Base-by-base conservation (phyloP, 1,284 basidiomycete species). In the Tilletia horrida region DNA sequence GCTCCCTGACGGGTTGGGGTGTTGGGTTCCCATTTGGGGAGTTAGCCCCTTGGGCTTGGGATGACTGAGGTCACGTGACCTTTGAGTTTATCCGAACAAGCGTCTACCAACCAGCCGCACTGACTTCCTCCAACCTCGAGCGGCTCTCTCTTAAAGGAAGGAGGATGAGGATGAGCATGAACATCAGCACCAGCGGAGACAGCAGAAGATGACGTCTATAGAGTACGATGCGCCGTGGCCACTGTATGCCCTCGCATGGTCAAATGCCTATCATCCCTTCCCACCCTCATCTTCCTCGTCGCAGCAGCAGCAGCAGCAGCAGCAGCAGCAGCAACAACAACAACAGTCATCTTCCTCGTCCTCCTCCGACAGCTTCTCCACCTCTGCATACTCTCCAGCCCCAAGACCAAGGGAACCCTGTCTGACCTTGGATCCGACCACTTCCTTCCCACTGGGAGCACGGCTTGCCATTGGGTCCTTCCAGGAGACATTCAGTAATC, bases 391-490 rank as follows among this genome's bases (percentile, higher is more conserved):
- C 29, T 18, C n/a, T 16, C 50, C 50, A 7, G 14, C 27, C 9
- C 55, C 55, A 25, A 25, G 29, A 9, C 14, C 13, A 21, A 11
- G 55, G 9, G 55, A 59, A 9, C 55, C 55, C 3, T 59, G 29
- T 29, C 55, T 59, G 25, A 59, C 70, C 9, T 64, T 68, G 8
- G 61, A 63, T 21, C 66, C 55, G 25, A 67, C 69, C 11, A 63
- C 71, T 13, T 67, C 65, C 14, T 68, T 74, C 23, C 79, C 77
- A 48, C 67, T 71, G 25, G 70, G 70, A 23, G 71, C 77, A 0
- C 63, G 79, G 11, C 66, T 82, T 31, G 80, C 80, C 18, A 71
- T 82, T 2, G 79, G 80, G 18, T 77, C 74, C 13, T 80, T 81
- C 59, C 69, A 80, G 8, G 79, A 81, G 50, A 76, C 81, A 67